Base-by-base conservation (phyloP, 257 asterid species). In the Solanum peruvianum region DNA sequence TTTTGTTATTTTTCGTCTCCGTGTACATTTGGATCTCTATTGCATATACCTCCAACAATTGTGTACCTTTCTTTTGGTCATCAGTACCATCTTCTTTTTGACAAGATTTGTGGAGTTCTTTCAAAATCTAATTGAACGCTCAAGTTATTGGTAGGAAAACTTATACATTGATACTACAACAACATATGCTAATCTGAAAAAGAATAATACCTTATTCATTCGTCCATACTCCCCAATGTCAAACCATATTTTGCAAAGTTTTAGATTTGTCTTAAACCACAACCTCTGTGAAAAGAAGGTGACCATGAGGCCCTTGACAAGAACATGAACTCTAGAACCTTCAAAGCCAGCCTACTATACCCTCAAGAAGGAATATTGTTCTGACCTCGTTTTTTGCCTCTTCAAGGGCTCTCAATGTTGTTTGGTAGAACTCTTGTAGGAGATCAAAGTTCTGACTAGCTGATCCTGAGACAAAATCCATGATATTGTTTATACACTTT, bases 41-140 rank as follows among this genome's bases (percentile, higher is more conserved):
- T 77, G 99, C 99, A 91, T 97, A 97, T 29, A 97, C 99, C 94
- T 97, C 99, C 93, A 97, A 86, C 88, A 97, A 82, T 60, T 95
- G 99, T 66, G 99, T 97, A 67, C 99, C 99, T 89, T 97, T 97
- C 95, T 96, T 97, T 93, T 95, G 99, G 91, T 97, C 99, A 92
- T 95, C 99, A 20, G 96, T 91, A 71, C 99, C 99, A 91, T 97
- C 99, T 90, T 94, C 98, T 91, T 96, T 95, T 93, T 93, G 96
- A 92, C 99, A 97, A 88, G 99, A 97, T 88, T 93, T 97, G 89
- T 95, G 99, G 85, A 97, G 99, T 91, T 96, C 98, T 93, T 97
- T 97, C 94, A 97, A 88, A 84, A 97, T 97, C 99, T 97, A 92
- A 87, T 87, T 52, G 69, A 49, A 47, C 8, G 20, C 44, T 47